phyloP scores from a whole-genome alignment of 352 stramenopile genomes.

The Sclerospora graminicola region DNA sequence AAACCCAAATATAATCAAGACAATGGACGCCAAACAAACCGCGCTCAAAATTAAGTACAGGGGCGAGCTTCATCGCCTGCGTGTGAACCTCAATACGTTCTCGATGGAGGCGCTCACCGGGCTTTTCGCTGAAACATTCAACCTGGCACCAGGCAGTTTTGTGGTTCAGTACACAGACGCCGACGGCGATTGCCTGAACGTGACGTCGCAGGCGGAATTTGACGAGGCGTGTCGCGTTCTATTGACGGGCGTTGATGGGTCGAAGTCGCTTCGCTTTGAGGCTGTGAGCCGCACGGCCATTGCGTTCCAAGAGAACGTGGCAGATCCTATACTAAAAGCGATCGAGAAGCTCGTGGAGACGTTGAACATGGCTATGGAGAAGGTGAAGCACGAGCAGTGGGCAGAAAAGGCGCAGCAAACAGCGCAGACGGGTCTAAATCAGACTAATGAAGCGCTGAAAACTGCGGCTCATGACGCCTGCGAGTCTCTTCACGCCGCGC shows the following conservation, averaged over 20 bases:
- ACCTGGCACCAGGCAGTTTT: slow-evolving; percentile 32
- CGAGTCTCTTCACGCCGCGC: slow-evolving; percentile 39
- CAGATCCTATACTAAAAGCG: slow-evolving; percentile 66
- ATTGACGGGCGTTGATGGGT: slow-evolving; percentile 17
- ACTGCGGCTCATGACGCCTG: slow-evolving; percentile 41
- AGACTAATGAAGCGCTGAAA: slow-evolving; percentile 61
- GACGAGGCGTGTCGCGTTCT: slow-evolving; percentile 52
- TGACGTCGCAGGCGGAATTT: slow-evolving; percentile 62
- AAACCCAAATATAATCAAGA: slow-evolving; percentile 4
- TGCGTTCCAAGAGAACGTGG: slow-evolving; percentile 72
- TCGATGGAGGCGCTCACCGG: slow-evolving; percentile 32
- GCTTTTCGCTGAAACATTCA: slow-evolving; percentile 57
- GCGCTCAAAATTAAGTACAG: slow-evolving; percentile 76
- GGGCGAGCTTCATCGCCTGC: slow-evolving; percentile 76
- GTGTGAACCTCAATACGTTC: slow-evolving; percentile 47
- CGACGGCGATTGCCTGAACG: slow-evolving; percentile 63
- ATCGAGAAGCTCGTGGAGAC: slow-evolving; percentile 78
- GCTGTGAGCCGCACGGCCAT: slow-evolving; percentile 48
- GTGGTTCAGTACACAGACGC: slow-evolving; percentile 75
- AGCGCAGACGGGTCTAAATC: slow-evolving; percentile 38
- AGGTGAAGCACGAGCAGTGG: slow-evolving; percentile 78
- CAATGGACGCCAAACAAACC: slow-evolving; percentile 41
- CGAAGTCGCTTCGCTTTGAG: slow-evolving; percentile 56
- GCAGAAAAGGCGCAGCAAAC: slow-evolving; percentile 39
- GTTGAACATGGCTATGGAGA: slow-evolving; percentile 66